A percentile compares a stretch with the other conserved stretches of the same genome.
These are phyloP conservation scores for Heterobasidion parviporum DNA, from an alignment of 1,284 basidiomycete species.

Conservation along the genomic window DNA sequence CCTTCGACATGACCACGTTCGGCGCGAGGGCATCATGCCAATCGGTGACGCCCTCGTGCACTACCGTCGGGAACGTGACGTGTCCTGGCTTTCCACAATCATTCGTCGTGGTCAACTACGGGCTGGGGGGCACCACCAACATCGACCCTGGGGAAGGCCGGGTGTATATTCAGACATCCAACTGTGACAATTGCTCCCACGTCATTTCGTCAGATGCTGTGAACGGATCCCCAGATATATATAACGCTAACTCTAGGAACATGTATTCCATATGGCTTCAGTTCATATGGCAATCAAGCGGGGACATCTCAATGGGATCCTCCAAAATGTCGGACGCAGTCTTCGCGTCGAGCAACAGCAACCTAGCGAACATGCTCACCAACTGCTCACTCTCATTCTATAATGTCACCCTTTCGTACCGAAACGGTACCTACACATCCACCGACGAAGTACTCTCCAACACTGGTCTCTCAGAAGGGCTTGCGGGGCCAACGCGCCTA, in stretches of 20 bases:
- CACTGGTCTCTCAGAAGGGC: conserved; percentile 7
- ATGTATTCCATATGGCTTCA: neutral
- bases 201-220: neutral
- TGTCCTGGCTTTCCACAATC: neutral
- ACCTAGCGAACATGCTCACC: neutral
- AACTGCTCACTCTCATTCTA: conserved; percentile 2
- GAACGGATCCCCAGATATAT: neutral
- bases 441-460: neutral
- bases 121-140: neutral
- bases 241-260: neutral
- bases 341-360: neutral
- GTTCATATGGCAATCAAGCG: neutral
- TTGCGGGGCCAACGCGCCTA: conserved; percentile 3
- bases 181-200: neutral
- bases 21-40: conserved; percentile 1
- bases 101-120: neutral
- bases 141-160: neutral
- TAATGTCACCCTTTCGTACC: conserved; percentile 1
- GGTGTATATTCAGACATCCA: neutral
- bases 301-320: neutral
- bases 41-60: neutral
- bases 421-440: neutral
- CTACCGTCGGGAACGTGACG: neutral
- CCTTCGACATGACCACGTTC: neutral
- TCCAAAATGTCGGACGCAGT: neutral